Percentiles rank a stretch among this genome's conserved stretches.
phyloP scores from a whole-genome alignment of 2,329 filamentous ascomycete species.

The Cordyceps tenuipes region DNA sequence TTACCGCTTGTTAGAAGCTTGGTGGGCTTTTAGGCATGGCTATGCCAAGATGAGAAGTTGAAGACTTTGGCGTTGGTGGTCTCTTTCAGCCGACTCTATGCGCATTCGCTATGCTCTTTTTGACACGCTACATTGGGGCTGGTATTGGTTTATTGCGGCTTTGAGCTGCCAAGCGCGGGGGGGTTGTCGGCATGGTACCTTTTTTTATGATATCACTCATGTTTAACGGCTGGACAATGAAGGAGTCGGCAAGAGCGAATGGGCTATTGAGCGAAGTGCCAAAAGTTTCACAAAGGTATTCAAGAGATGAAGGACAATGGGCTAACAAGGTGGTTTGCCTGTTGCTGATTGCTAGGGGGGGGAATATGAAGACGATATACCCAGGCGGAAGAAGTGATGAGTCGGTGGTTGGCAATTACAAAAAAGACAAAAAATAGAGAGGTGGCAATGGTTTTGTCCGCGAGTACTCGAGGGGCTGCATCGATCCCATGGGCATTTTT shows the following conservation, averaged over 20 bases:
- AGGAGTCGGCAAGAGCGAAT: slow-evolving; percentile 20
- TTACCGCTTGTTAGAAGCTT: slow-evolving; percentile 5
- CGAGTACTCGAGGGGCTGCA: background rate
- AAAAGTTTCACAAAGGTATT: slow-evolving; percentile 3
- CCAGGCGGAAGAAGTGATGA: slow-evolving; percentile 14
- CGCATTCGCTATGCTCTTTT: slow-evolving; percentile 2
- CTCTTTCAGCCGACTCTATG: slow-evolving; percentile 3
- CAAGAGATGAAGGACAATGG: background rate
- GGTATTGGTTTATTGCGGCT: slow-evolving; percentile 21
- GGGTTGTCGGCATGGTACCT: slow-evolving; percentile 26
- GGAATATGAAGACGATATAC: slow-evolving; percentile 13
- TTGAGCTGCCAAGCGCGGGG: slow-evolving; percentile 16
- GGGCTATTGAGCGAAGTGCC: slow-evolving; percentile 11
- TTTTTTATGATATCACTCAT: slow-evolving; percentile 25
- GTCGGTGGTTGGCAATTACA: slow-evolving; percentile 15
- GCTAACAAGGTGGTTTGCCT: background rate
- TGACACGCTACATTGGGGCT: slow-evolving; percentile 4
- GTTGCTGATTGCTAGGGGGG: slow-evolving; percentile 11
- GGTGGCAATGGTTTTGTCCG: slow-evolving; percentile 7
- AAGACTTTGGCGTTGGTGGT: background rate
- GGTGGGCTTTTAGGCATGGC: slow-evolving; percentile 5
- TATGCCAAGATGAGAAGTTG: slow-evolving; percentile 1
- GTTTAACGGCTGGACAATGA: slow-evolving; percentile 25
- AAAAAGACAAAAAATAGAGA: slow-evolving; percentile 22
- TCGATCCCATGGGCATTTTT: background rate